phyloP scores from a whole-genome alignment of 2,329 filamentous ascomycete genomes.

The Acephala macrosclerotiorum region DNA sequence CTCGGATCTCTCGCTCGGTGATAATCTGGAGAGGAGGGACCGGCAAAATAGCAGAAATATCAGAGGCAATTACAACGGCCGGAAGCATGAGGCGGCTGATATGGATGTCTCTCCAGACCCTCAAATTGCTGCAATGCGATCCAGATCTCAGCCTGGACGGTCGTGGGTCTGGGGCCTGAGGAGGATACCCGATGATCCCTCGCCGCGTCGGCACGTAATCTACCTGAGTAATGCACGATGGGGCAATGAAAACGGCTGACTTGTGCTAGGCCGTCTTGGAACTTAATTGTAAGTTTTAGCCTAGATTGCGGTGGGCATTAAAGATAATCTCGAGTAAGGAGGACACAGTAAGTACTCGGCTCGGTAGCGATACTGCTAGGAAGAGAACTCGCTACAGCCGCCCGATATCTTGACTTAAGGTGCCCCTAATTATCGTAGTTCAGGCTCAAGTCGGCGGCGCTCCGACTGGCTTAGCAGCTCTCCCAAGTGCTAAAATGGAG shows the following conservation, averaged over 20 bases:
- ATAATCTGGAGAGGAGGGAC: neutral
- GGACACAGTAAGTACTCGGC: neutral
- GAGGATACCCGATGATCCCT: neutral
- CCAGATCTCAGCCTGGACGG: neutral
- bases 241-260: conserved; percentile 8
- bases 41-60: neutral
- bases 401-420: neutral
- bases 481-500: neutral
- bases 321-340: neutral
- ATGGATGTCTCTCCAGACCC: neutral
- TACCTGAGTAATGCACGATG: conserved; percentile 15
- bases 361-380: no score
- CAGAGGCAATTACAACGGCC: neutral
- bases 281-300: no score
- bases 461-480: neutral
- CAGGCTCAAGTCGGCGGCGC: neutral
- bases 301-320: neutral
- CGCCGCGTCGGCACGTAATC: neutral
- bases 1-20: neutral
- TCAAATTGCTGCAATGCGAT: conserved; percentile 1
- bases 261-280: neutral
- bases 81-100: neutral
- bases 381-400: neutral
- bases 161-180: neutral
- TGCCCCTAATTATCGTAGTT: neutral